Percentiles rank a stretch among this genome's conserved stretches.
These are phyloP conservation scores for Yamadazyma nakazawae DNA, from an alignment of 805 yeast genomes.

Conservation along the genomic window DNA sequence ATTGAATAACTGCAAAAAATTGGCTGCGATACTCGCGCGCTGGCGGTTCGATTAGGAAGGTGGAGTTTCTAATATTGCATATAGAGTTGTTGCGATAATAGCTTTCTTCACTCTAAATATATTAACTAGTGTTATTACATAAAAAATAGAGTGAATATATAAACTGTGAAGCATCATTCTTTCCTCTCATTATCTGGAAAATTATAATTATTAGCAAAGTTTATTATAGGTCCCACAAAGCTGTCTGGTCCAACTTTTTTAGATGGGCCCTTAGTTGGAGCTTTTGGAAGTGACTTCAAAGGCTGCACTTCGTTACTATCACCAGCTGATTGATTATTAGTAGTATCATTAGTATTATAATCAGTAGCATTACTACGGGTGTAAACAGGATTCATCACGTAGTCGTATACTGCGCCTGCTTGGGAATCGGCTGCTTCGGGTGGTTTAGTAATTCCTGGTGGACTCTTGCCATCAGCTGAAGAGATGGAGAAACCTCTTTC, in stretches of 20 bases:
- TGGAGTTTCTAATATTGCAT: background rate
- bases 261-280: background rate
- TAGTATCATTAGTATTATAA: too few species aligned
- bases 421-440: background rate
- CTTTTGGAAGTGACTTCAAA: background rate
- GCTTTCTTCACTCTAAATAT: too few species aligned
- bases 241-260: background rate
- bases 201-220: slow-evolving; percentile 1
- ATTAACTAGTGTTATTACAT: background rate
- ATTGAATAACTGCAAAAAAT: slow-evolving; percentile 6
- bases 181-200: background rate
- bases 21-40: slow-evolving; percentile 4
- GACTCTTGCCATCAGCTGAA: background rate
- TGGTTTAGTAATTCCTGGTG: background rate
- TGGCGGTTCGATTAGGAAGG: background rate
- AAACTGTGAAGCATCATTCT: background rate
- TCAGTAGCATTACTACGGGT: too few species aligned
- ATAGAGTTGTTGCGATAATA: background rate
- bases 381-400: slow-evolving; percentile 2
- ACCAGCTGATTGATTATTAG: background rate
- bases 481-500: background rate
- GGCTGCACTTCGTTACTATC: background rate
- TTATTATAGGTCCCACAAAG: background rate
- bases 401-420: slow-evolving; percentile 2
- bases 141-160: too few species aligned